Percentiles rank a stretch among this genome's conserved stretches.
Conservation (phyloP, 768 basidiomycete species). For the Pulveroboletus sp. region DNA sequence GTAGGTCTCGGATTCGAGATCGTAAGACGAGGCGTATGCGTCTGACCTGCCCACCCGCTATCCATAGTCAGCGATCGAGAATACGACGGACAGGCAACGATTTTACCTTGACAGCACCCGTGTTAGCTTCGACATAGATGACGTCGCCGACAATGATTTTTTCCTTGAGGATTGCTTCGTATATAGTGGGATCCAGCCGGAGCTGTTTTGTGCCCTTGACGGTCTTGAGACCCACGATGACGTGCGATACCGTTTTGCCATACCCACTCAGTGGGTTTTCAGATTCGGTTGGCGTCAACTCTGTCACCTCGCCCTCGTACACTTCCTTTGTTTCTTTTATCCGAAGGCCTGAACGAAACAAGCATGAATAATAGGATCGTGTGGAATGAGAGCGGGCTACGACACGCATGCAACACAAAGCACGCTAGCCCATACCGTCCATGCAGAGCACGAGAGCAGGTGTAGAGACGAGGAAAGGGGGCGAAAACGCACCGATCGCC, state of each 20-base stretch:
- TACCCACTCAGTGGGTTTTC: conserved; percentile 97
- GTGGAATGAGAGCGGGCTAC: background rate
- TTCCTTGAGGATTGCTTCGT: conserved; percentile 96
- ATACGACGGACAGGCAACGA: background rate
- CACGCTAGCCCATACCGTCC: too few species aligned
- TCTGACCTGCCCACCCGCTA: conserved; percentile 95
- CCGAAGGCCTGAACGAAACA: conserved; percentile 56
- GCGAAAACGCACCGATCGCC: conserved; percentile 77
- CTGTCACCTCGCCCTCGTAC: conserved; percentile 97
- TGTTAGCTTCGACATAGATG: conserved; percentile 90
- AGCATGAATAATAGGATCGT: background rate
- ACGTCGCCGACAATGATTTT: conserved; percentile 96
- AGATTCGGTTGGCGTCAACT: conserved; percentile 91
- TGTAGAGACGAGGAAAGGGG: background rate
- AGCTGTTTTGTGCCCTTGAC: conserved; percentile 91
- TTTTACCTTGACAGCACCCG: conserved; percentile 88
- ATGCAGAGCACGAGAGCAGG: background rate
- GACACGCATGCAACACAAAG: too few species aligned
- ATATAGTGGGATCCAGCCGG: conserved; percentile 89
- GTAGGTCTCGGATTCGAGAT: conserved; percentile 97
- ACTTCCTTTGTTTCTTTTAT: conserved; percentile 99
- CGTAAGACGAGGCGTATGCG: conserved; percentile 95
- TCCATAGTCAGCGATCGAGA: background rate
- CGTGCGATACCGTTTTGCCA: conserved; percentile 98
- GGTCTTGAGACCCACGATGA: conserved; percentile 93